These are phyloP conservation scores for Blastobotrys elegans DNA, from an alignment of 1,139 yeast genomes.

Conservation along the genomic window DNA sequence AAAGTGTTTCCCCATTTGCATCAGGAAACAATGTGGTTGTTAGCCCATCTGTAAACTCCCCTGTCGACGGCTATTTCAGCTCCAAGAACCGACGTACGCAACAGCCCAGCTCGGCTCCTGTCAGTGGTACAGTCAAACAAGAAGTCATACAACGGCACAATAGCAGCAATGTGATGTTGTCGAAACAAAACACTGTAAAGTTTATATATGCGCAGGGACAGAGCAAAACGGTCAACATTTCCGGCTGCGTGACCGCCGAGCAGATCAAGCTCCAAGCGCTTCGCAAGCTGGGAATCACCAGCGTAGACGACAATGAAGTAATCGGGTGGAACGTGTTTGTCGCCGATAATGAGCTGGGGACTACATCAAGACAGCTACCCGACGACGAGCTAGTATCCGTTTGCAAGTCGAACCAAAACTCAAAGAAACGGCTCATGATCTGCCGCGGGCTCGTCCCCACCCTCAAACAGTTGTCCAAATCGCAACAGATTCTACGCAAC, in stretches of 20 bases:
- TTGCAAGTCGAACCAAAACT: conserved; percentile 68
- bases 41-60: conserved; percentile 10
- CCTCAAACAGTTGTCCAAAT: conserved; percentile 59
- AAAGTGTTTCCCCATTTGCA: conserved; percentile 25
- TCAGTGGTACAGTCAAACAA: conserved; percentile 5
- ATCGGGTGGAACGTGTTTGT: conserved; percentile 49
- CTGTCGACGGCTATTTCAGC: conserved; percentile 21
- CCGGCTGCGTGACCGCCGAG: conserved; percentile 77
- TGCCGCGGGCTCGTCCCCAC: conserved; percentile 61
- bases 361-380: conserved; percentile 48
- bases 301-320: conserved; percentile 39
- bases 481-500: conserved; percentile 39
- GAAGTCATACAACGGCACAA: conserved; percentile 6
- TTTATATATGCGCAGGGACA: conserved; percentile 61
- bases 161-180: conserved; percentile 1
- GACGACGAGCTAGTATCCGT: conserved; percentile 81
- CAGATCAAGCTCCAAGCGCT: conserved; percentile 70
- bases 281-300: conserved; percentile 43
- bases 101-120: conserved; percentile 14
- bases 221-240: conserved; percentile 65
- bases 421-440: conserved; percentile 64
- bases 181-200: conserved; percentile 47
- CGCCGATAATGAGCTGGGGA: conserved; percentile 35
- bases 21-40: neutral
- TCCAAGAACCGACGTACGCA: conserved; percentile 6